These are phyloP conservation scores for Medicago ruthenica DNA, from an alignment of 306 rosid genomes.

Conservation along the genomic window DNA sequence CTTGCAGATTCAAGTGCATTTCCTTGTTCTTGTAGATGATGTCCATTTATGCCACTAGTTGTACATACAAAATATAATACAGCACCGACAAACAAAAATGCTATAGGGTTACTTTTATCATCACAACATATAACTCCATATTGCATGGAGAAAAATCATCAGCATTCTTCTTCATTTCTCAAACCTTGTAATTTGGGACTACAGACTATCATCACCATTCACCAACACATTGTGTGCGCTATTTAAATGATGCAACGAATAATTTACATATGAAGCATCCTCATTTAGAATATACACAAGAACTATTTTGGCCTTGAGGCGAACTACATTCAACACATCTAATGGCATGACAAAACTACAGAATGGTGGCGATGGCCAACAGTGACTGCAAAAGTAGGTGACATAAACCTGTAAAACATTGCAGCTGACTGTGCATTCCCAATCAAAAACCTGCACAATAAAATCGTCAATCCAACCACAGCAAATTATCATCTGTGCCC, in stretches of 20 bases:
- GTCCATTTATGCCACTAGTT: slow-evolving; percentile 32
- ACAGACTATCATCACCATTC: slow-evolving; percentile 38
- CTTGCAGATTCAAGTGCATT: slow-evolving; percentile 29
- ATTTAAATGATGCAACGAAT: slow-evolving; percentile 51
- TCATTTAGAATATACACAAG: slow-evolving; percentile 71
- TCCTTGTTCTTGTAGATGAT: slow-evolving; percentile 34
- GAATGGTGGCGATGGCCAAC: slow-evolving; percentile 52
- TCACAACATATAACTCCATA: slow-evolving; percentile 45
- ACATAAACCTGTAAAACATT: slow-evolving; percentile 55
- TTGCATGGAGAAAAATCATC: slow-evolving; percentile 53
- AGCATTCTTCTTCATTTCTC: slow-evolving; percentile 56
- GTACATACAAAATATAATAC: slow-evolving; percentile 37
- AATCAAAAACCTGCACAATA: slow-evolving; percentile 47
- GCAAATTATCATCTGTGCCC: slow-evolving; percentile 66
- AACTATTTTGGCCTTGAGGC: slow-evolving; percentile 63
- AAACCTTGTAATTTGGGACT: slow-evolving; percentile 47
- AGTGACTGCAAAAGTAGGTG: slow-evolving; percentile 56
- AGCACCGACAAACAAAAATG: slow-evolving; percentile 40
- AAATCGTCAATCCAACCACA: slow-evolving; percentile 44
- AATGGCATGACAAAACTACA: slow-evolving; percentile 59
- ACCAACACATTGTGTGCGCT: slow-evolving; percentile 52
- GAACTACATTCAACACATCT: slow-evolving; percentile 63
- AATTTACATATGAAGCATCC: slow-evolving; percentile 72
- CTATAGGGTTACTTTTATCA: slow-evolving; percentile 26
- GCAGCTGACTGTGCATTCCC: slow-evolving; percentile 55